A percentile compares a stretch with the other conserved stretches of the same genome.
phyloP scores from a whole-genome alignment of 805 yeast species.

The Henningerozyma blattae region DNA sequence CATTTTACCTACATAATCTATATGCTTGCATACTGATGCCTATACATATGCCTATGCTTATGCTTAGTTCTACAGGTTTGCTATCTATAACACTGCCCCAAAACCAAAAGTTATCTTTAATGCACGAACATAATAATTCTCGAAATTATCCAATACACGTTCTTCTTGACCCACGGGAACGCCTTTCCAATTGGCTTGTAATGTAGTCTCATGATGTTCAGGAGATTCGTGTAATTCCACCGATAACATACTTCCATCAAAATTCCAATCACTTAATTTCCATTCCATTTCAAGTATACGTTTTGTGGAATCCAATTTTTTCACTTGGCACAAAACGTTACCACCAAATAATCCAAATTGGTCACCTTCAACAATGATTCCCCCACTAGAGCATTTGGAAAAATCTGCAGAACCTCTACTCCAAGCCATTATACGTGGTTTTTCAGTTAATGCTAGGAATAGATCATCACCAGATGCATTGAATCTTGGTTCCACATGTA shows the following conservation, averaged over 20 bases:
- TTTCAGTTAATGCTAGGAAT: slow-evolving; percentile 64
- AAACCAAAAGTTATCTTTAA: slow-evolving; percentile 90
- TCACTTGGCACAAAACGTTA: slow-evolving; percentile 61
- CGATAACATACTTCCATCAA: too few relatives aligned
- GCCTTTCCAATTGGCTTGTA: slow-evolving; percentile 71
- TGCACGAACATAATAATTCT: slow-evolving; percentile 78
- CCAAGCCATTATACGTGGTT: slow-evolving; percentile 81
- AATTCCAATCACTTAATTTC: slow-evolving; percentile 84
- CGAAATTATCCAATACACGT: slow-evolving; percentile 70
- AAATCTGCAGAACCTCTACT: slow-evolving; percentile 44
- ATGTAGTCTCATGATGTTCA: slow-evolving; percentile 73
- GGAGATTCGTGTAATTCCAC: slow-evolving; percentile 50
- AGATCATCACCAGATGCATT: slow-evolving; percentile 82
- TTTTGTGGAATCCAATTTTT: slow-evolving; percentile 40
- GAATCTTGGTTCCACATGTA: slow-evolving; percentile 69
- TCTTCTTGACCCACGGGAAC: slow-evolving; percentile 96
- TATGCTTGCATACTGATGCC: not conserved
- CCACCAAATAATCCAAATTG: slow-evolving; percentile 75
- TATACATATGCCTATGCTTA: not conserved
- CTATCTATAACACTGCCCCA: slow-evolving; percentile 66
- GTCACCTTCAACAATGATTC: slow-evolving; percentile 36
- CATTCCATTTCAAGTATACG: slow-evolving; percentile 55
- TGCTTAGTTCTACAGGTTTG: not conserved
- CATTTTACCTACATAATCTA: too few relatives aligned
- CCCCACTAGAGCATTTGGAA: slow-evolving; percentile 41